phyloP scores from a whole-genome alignment of 108 stramenopile genomes.

The Pseudonitzschia pungens region DNA sequence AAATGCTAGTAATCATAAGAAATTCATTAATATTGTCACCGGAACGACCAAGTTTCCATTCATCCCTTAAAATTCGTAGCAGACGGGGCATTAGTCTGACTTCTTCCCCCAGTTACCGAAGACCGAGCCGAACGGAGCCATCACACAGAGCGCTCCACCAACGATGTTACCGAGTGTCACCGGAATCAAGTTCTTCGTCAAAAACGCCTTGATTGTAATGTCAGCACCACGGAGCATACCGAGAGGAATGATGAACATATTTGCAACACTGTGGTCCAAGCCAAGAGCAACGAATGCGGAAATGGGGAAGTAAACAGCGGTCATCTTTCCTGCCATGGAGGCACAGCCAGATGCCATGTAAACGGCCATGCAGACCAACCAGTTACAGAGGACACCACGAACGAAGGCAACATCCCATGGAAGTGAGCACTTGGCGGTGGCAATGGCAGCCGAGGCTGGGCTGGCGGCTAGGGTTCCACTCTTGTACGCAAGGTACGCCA shows the following conservation, averaged over 20 bases:
- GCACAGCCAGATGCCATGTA: conserved; percentile 87
- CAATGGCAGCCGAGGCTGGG: conserved; percentile 74
- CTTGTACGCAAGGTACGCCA: conserved; percentile 79
- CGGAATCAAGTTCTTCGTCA: conserved; percentile 87
- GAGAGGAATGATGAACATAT: conserved; percentile 97
- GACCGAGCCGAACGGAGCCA: conserved; percentile 72
- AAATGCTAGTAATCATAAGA: too few species aligned
- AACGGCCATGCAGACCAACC: conserved; percentile 95
- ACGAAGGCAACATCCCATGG: conserved; percentile 85
- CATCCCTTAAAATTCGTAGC: background rate
- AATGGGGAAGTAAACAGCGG: conserved; percentile 91
- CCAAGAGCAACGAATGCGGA: conserved; percentile 91
- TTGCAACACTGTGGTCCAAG: conserved; percentile 93
- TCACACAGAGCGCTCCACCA: conserved; percentile 87
- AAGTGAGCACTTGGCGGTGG: conserved; percentile 77
- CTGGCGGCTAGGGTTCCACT: conserved; percentile 68
- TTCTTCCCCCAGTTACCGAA: conserved; percentile 81
- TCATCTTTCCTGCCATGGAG: conserved; percentile 80
- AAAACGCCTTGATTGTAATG: conserved; percentile 70
- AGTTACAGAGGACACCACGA: conserved; percentile 93
- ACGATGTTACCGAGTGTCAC: conserved; percentile 96
- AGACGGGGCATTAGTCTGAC: background rate
- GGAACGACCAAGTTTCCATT: background rate
- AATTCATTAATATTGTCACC: background rate
- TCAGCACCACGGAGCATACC: conserved; percentile 93